Conservation (phyloP, 495 filamentous ascomycete genomes). For the Hyaloscypha finlandica region DNA sequence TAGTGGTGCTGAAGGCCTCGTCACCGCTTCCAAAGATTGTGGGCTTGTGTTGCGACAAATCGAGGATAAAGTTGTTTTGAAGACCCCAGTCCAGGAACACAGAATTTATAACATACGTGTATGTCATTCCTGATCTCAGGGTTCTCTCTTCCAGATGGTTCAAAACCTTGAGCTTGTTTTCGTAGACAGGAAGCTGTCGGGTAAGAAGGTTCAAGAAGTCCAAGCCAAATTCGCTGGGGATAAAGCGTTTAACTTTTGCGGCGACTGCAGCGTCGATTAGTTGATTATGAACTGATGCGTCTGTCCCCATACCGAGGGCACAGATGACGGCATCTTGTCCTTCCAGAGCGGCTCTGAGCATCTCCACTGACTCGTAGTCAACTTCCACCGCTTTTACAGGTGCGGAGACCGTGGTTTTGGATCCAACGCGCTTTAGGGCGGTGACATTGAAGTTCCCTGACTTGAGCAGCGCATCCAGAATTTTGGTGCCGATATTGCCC, state of each 20-base stretch:
- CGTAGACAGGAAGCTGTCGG: conserved; percentile 41
- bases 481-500: neutral
- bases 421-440: neutral
- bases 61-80: conserved; percentile 37
- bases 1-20: conserved; percentile 40
- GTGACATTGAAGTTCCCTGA: neutral
- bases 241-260: conserved; percentile 58
- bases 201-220: conserved; percentile 41
- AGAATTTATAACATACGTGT: conserved; percentile 44
- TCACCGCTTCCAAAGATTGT: conserved; percentile 47
- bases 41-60: conserved; percentile 36
- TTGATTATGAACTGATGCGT: conserved; percentile 42
- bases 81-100: conserved; percentile 50
- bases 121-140: conserved; percentile 40
- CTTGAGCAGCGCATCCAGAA: neutral
- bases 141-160: conserved; percentile 43
- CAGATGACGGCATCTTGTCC: conserved; percentile 61
- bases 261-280: conserved; percentile 63
- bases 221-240: conserved; percentile 66
- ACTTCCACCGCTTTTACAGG: conserved; percentile 34
- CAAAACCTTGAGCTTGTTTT: conserved; percentile 42
- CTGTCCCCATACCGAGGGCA: conserved; percentile 43
- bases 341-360: conserved; percentile 48
- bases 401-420: conserved; percentile 28
- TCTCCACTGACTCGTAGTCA: conserved; percentile 34